A percentile compares a stretch with the other conserved stretches of the same genome.
Evolutionary conservation across 495 filamentous ascomycete genomes (phyloP).

Genomic region (Elaphomyces granulatus): DNA sequence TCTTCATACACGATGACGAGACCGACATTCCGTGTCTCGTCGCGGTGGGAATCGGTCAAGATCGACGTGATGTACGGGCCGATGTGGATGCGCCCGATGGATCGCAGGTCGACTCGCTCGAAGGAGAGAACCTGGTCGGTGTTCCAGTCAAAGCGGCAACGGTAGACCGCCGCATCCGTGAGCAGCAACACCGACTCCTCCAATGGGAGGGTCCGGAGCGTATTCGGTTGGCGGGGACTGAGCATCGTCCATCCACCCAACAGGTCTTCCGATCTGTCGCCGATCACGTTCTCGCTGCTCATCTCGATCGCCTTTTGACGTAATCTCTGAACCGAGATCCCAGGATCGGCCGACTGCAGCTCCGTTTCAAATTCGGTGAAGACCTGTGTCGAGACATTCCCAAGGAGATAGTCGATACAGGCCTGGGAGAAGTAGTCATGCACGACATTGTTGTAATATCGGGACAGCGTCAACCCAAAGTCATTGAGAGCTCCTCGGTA

Average conservation of each 20-base stretch:
- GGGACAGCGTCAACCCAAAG: slow-evolving; percentile 69
- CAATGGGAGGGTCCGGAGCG: slow-evolving; percentile 50
- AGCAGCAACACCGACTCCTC: slow-evolving; percentile 77
- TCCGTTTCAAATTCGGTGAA: slow-evolving; percentile 86
- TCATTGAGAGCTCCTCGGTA: slow-evolving; percentile 90
- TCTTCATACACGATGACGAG: slow-evolving; percentile 63
- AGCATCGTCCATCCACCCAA: slow-evolving; percentile 73
- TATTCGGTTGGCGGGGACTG: slow-evolving; percentile 50
- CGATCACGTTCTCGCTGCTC: slow-evolving; percentile 68
- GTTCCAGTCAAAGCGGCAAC: slow-evolving; percentile 82
- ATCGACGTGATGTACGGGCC: slow-evolving; percentile 86
- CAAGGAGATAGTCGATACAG: slow-evolving; percentile 85
- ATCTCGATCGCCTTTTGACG: slow-evolving; percentile 81
- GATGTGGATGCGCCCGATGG: slow-evolving; percentile 51
- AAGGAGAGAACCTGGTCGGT: slow-evolving; percentile 84
- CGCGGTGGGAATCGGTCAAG: slow-evolving; percentile 53
- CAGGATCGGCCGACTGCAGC: slow-evolving; percentile 78
- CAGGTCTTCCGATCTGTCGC: slow-evolving; percentile 68
- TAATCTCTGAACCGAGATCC: slow-evolving; percentile 66
- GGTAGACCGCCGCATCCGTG: slow-evolving; percentile 72
- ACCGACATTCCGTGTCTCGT: slow-evolving; percentile 70
- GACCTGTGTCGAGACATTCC: slow-evolving; percentile 65
- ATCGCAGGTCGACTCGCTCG: slow-evolving; percentile 66
- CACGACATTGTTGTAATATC: slow-evolving; percentile 62
- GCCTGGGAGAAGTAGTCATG: slow-evolving; percentile 94